phyloP scores from a whole-genome alignment of 2,329 filamentous ascomycete genomes.

The Penicillium fuscoglaucum region DNA sequence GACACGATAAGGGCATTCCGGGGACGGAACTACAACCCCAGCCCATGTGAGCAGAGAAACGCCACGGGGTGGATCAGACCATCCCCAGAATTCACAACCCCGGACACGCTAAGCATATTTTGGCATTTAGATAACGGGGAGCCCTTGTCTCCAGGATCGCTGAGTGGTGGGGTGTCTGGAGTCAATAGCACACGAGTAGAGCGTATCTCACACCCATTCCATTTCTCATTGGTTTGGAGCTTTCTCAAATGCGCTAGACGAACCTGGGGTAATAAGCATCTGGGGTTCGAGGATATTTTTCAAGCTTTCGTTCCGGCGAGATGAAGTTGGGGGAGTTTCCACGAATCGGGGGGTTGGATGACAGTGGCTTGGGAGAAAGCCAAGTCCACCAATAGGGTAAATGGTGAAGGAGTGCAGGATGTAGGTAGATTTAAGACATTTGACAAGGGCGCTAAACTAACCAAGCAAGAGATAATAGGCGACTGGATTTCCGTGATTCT shows the following conservation, averaged over 20 bases:
- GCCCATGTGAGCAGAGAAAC: conserved; percentile 11
- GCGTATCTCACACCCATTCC: neutral
- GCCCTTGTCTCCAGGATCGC: conserved; percentile 20
- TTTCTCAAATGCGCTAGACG: neutral
- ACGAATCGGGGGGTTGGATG: conserved; percentile 28
- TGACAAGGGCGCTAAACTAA: neutral
- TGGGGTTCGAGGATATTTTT: conserved; percentile 38
- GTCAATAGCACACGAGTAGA: conserved; percentile 13
- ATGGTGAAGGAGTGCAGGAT: neutral
- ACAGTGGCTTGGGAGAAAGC: conserved; percentile 17
- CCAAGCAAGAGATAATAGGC: conserved; percentile 1
- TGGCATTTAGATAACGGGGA: conserved; percentile 19
- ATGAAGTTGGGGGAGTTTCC: conserved; percentile 24
- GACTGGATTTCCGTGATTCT: neutral
- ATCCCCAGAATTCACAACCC: conserved; percentile 13
- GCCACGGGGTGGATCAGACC: conserved; percentile 17
- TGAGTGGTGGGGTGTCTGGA: conserved; percentile 33
- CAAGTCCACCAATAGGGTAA: conserved; percentile 34
- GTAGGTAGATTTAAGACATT: neutral
- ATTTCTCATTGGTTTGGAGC: conserved; percentile 15
- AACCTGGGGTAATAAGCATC: conserved; percentile 28
- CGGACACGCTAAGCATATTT: conserved; percentile 22
- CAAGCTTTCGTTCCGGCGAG: conserved; percentile 13
- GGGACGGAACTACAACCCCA: conserved; percentile 3
- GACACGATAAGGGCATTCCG: conserved; percentile 4